Percentiles rank a stretch among this genome's conserved stretches.
These are phyloP conservation scores for Pharnaceum exiguum DNA, from an alignment of 148 eudicot genomes.

Conservation along the genomic window DNA sequence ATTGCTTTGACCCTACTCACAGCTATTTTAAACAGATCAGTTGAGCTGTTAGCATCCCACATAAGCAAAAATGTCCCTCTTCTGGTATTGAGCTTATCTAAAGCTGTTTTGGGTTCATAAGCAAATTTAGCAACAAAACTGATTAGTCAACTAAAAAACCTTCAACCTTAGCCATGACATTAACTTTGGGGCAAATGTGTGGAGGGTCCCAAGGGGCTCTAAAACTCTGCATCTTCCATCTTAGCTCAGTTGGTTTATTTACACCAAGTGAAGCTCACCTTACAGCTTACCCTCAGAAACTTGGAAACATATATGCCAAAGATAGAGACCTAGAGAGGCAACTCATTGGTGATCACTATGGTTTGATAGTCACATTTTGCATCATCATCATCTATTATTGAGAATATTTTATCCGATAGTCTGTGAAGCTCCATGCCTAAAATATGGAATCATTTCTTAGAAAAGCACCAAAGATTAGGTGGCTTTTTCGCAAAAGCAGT, in stretches of 20 bases:
- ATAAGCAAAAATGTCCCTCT: neutral
- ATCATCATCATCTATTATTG: neutral
- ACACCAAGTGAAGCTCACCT: too few relatives aligned
- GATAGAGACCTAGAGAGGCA: too few relatives aligned
- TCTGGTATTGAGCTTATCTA: neutral
- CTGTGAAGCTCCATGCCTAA: neutral
- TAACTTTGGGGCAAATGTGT: too few relatives aligned
- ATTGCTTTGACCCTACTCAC: neutral
- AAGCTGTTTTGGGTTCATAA: neutral
- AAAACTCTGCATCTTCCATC: too few relatives aligned
- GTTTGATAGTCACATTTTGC: neutral
- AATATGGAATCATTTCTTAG: conserved; percentile 2
- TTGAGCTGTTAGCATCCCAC: neutral
- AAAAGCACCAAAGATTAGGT: conserved; percentile 15
- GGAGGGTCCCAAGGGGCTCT: too few relatives aligned
- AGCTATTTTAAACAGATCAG: neutral
- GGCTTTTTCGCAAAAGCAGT: conserved; percentile 12
- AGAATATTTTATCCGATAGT: neutral
- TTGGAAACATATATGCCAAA: too few relatives aligned
- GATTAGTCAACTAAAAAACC: neutral
- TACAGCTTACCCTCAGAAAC: too few relatives aligned
- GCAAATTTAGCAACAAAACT: neutral
- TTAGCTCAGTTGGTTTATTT: too few relatives aligned
- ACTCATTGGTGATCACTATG: too few relatives aligned
- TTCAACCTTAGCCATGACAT: too few relatives aligned